Conservation (phyloP, 495 filamentous ascomycete genomes). For the Apiosordaria backusii region DNA sequence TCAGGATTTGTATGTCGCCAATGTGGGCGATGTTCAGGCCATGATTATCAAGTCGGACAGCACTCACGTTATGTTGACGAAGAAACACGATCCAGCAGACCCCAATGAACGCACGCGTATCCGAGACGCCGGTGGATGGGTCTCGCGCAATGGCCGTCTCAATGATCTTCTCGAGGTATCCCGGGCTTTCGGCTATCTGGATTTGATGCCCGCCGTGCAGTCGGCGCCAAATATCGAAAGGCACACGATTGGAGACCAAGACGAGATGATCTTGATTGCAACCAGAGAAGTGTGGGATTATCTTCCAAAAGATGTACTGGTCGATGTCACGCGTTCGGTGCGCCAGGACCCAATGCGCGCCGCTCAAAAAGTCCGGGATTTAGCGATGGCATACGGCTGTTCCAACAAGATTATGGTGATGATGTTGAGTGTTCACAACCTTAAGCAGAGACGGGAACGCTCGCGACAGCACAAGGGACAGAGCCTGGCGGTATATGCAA, state of each 20-base stretch:
- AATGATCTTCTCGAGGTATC: conserved; percentile 91
- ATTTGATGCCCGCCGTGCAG: conserved; percentile 88
- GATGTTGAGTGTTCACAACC: conserved; percentile 87
- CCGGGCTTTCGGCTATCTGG: conserved; percentile 89
- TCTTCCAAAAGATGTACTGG: conserved; percentile 77
- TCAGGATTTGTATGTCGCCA: conserved; percentile 89
- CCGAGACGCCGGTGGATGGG: conserved; percentile 90
- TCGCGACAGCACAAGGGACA: conserved; percentile 64
- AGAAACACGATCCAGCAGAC: conserved; percentile 90
- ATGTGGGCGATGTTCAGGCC: conserved; percentile 91
- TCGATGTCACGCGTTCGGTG: conserved; percentile 85
- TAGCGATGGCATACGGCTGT: conserved; percentile 92
- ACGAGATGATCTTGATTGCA: conserved; percentile 90
- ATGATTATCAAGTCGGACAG: conserved; percentile 89
- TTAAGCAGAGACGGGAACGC: conserved; percentile 73
- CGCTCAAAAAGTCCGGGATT: conserved; percentile 90
- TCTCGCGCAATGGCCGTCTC: conserved; percentile 87
- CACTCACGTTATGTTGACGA: conserved; percentile 71
- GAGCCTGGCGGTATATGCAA: conserved; percentile 75
- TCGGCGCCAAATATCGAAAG: conserved; percentile 83
- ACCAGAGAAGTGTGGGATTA: conserved; percentile 94
- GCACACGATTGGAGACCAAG: conserved; percentile 75
- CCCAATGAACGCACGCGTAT: conserved; percentile 79
- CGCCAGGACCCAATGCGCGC: conserved; percentile 87
- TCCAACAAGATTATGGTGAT: conserved; percentile 97